Percentiles rank a stretch among this genome's conserved stretches.
These are phyloP conservation scores for Stephanodiscus minutulus DNA, from an alignment of 108 stramenopile species.

Conservation along the genomic window DNA sequence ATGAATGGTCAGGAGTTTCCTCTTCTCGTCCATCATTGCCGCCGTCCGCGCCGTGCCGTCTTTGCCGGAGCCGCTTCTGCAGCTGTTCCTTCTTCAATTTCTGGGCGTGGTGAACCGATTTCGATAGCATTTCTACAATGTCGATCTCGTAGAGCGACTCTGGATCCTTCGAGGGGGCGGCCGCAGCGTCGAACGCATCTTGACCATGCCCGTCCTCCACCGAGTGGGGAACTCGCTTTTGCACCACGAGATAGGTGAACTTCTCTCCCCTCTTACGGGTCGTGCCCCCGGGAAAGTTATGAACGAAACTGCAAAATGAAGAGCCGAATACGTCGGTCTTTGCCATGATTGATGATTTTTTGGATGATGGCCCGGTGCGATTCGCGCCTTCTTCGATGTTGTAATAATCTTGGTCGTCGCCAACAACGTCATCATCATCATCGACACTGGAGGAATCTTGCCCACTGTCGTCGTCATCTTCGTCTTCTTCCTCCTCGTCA, in stretches of 20 bases:
- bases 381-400: slow-evolving; percentile 9
- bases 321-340: slow-evolving; percentile 64
- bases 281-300: slow-evolving; percentile 67
- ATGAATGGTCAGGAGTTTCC: background rate
- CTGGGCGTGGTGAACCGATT: slow-evolving; percentile 48
- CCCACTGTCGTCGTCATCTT: slow-evolving; percentile 40
- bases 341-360: slow-evolving; percentile 15
- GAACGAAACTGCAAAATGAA: slow-evolving; percentile 86
- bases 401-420: slow-evolving; percentile 20
- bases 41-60: background rate
- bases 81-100: slow-evolving; percentile 32
- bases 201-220: slow-evolving; percentile 1
- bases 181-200: slow-evolving; percentile 5
- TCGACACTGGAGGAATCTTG: slow-evolving; percentile 38
- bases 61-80: slow-evolving; percentile 11
- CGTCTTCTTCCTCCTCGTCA: slow-evolving; percentile 33
- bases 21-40: slow-evolving; percentile 5
- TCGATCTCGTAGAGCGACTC: slow-evolving; percentile 15
- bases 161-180: background rate
- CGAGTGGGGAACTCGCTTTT: slow-evolving; percentile 54
- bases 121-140: slow-evolving; percentile 55
- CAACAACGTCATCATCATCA: slow-evolving; percentile 21
- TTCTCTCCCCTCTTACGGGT: slow-evolving; percentile 68
- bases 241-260: slow-evolving; percentile 82
- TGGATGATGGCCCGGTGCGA: background rate